These are phyloP conservation scores for Plasmodium chabaudi DNA, from an alignment of 169 alveolate genomes.

Conservation along the genomic window DNA sequence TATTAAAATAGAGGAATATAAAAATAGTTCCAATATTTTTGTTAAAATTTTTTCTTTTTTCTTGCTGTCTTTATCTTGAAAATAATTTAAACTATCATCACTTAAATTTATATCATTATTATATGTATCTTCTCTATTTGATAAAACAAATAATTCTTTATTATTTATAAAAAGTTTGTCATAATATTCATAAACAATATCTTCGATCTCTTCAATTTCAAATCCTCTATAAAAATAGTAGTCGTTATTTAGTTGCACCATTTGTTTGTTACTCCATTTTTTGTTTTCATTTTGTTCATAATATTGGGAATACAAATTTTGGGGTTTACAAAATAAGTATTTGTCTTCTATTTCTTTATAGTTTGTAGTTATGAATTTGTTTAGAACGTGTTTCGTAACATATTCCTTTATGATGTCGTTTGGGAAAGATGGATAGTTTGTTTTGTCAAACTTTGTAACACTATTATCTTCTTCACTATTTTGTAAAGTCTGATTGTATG, in stretches of 20 bases:
- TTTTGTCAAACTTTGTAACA: background rate
- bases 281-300: background rate
- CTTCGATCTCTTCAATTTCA: slow-evolving; percentile 34
- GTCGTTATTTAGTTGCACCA: slow-evolving; percentile 14
- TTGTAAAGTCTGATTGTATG: background rate
- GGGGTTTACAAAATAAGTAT: background rate
- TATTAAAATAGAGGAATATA: slow-evolving; percentile 28
- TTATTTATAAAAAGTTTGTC: slow-evolving; percentile 28
- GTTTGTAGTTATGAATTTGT: slow-evolving; percentile 19
- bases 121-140: background rate
- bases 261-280: background rate
- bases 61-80: slow-evolving; percentile 5
- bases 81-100: slow-evolving; percentile 1
- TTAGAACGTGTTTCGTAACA: slow-evolving; percentile 15
- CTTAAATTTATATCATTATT: background rate
- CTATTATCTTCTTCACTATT: background rate
- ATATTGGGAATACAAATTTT: background rate
- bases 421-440: slow-evolving; percentile 2
- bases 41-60: slow-evolving; percentile 20
- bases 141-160: background rate
- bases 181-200: slow-evolving; percentile 10
- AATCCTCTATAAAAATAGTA: slow-evolving; percentile 53
- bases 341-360: slow-evolving; percentile 38
- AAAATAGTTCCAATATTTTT: slow-evolving; percentile 25
- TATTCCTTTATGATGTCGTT: slow-evolving; percentile 33